Conservation (phyloP, 2,329 filamentous ascomycete species). For the Plectosphaerella sp. region DNA sequence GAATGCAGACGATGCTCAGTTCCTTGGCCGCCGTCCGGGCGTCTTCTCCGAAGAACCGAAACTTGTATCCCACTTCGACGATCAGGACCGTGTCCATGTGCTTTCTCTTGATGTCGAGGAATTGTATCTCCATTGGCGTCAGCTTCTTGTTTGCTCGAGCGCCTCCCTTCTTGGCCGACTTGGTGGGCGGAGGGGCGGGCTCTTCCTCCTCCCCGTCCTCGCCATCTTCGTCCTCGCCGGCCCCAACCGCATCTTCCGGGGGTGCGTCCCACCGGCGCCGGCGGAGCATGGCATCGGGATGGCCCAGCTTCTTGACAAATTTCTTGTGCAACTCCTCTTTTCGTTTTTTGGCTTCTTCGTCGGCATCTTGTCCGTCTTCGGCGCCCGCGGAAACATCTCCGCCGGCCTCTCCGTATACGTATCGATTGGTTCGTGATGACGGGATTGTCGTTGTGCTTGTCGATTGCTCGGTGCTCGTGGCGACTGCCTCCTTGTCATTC, state of each 20-base stretch:
- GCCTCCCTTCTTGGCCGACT: conserved; percentile 62
- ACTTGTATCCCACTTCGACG: conserved; percentile 97
- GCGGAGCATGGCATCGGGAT: conserved; percentile 74
- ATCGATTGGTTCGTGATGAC: conserved; percentile 44
- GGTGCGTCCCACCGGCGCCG: conserved; percentile 51
- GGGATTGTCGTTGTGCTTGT: conserved; percentile 18
- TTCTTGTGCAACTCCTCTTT: conserved; percentile 73
- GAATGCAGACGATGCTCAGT: conserved; percentile 92
- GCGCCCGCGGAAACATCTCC: conserved; percentile 28
- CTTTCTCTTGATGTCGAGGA: conserved; percentile 88
- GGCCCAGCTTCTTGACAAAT: conserved; percentile 87
- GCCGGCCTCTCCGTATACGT: conserved; percentile 42
- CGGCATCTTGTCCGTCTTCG: conserved; percentile 38
- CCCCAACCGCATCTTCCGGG: conserved; percentile 47
- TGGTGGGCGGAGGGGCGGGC: conserved; percentile 38
- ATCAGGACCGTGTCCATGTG: conserved; percentile 87
- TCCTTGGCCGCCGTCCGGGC: conserved; percentile 84
- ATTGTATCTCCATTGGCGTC: conserved; percentile 90
- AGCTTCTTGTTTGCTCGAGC: conserved; percentile 59
- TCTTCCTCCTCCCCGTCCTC: conserved; percentile 51
- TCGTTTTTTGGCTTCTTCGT: conserved; percentile 44
- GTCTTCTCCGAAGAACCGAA: conserved; percentile 94
- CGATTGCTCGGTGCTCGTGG: conserved; percentile 12
- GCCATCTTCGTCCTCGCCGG: conserved; percentile 48
- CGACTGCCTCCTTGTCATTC: conserved; percentile 26